A percentile compares a stretch with the other conserved stretches of the same genome.
These are phyloP conservation scores for Picea sitchensis DNA, from an alignment of 75 land plant genomes.

Conservation along the genomic window DNA sequence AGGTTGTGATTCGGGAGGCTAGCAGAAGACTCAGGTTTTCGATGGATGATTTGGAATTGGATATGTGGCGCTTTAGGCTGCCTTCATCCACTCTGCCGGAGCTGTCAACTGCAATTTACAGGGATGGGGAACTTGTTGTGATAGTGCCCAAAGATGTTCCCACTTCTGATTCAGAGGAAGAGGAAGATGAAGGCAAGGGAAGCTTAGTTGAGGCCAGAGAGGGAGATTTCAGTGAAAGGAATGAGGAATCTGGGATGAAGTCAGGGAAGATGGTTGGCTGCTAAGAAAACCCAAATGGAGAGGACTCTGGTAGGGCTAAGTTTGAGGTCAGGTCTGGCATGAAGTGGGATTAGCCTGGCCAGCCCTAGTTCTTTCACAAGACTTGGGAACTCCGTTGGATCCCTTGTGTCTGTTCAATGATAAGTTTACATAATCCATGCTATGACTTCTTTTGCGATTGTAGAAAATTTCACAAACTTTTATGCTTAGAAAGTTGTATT, in stretches of 20 bases:
- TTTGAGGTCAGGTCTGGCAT: background rate
- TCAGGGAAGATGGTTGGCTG: background rate
- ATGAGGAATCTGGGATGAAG: background rate
- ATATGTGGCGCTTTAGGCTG: slow-evolving; percentile 64
- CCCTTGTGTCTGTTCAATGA: background rate
- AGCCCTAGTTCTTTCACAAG: background rate
- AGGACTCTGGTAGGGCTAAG: background rate
- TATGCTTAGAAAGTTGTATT: too few relatives aligned
- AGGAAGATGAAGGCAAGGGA: background rate
- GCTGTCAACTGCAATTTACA: slow-evolving; percentile 41
- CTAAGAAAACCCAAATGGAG: background rate
- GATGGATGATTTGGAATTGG: slow-evolving; percentile 20
- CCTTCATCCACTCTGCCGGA: slow-evolving; percentile 52
- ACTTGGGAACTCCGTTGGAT: background rate
- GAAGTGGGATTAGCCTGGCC: background rate
- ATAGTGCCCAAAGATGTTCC: slow-evolving; percentile 35
- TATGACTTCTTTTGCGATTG: background rate
- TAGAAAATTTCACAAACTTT: background rate
- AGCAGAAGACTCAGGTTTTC: background rate
- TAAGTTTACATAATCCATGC: background rate
- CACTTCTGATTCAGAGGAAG: slow-evolving; percentile 12
- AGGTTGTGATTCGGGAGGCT: slow-evolving; percentile 33
- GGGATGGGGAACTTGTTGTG: slow-evolving; percentile 49
- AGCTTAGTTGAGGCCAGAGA: slow-evolving; percentile 7
- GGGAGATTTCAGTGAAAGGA: background rate